These are phyloP conservation scores for Trichophyton schoenleinii DNA, from an alignment of 2,329 filamentous ascomycete species.

Conservation along the genomic window DNA sequence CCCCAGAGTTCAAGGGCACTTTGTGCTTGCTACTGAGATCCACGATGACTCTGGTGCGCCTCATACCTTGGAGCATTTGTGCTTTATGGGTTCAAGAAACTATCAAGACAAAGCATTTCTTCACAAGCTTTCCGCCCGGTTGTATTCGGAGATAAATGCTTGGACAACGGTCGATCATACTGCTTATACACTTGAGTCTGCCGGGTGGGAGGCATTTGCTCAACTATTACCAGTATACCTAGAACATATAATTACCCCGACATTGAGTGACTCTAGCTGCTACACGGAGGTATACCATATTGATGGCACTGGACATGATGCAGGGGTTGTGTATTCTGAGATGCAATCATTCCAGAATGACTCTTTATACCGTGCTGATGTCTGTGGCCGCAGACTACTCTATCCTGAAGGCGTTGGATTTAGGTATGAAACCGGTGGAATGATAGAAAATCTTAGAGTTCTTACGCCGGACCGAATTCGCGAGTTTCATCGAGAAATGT, in stretches of 20 bases:
- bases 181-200: slow-evolving; percentile 86
- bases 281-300: slow-evolving; percentile 95
- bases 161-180: slow-evolving; percentile 97
- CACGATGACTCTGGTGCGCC: slow-evolving; percentile 92
- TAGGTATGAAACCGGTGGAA: slow-evolving; percentile 93
- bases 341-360: slow-evolving; percentile 94
- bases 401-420: slow-evolving; percentile 88
- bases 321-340: slow-evolving; percentile 94
- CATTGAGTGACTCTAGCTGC: slow-evolving; percentile 81
- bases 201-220: slow-evolving; percentile 93
- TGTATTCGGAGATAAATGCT: slow-evolving; percentile 89
- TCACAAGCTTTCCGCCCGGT: slow-evolving; percentile 83
- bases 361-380: slow-evolving; percentile 72
- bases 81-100: slow-evolving; percentile 84
- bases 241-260: slow-evolving; percentile 84
- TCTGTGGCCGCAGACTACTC: slow-evolving; percentile 63
- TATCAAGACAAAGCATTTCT: slow-evolving; percentile 92
- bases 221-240: slow-evolving; percentile 91
- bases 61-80: slow-evolving; percentile 69
- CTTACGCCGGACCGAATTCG: slow-evolving; percentile 82
- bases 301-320: slow-evolving; percentile 85
- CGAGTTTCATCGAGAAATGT: slow-evolving; percentile 93
- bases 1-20: slow-evolving; percentile 91
- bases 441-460: slow-evolving; percentile 81
- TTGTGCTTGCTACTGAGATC: slow-evolving; percentile 91